Evolutionary conservation across 192 early-diverging fungal species (phyloP).

Genomic region (Physocladia obscura): DNA sequence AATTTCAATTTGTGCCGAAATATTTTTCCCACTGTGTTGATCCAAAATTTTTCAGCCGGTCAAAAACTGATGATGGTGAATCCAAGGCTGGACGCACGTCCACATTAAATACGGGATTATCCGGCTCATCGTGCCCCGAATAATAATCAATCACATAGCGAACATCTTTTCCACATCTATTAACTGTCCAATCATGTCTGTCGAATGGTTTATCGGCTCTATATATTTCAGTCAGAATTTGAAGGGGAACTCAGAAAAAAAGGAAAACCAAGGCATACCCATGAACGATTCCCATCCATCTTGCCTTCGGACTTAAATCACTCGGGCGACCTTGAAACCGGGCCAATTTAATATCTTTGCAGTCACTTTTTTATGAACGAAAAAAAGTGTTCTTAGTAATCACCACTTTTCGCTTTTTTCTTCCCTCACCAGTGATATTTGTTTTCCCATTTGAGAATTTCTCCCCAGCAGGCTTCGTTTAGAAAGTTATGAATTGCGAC

Average conservation of each 20-base stretch:
- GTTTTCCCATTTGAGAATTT: slow-evolving; percentile 83
- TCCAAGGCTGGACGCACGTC: slow-evolving; percentile 96
- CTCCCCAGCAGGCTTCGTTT: slow-evolving; percentile 85
- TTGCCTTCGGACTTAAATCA: slow-evolving; percentile 72
- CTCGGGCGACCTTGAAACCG: slow-evolving; percentile 74
- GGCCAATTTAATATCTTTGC: slow-evolving; percentile 66
- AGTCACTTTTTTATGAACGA: slow-evolving; percentile 45
- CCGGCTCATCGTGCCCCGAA: slow-evolving; percentile 63
- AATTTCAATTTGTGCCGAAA: neutral
- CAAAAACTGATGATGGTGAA: slow-evolving; percentile 50
- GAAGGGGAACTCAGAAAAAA: neutral
- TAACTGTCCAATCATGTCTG: slow-evolving; percentile 91
- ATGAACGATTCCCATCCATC: slow-evolving; percentile 58
- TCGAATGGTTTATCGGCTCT: slow-evolving; percentile 86
- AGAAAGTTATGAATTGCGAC: slow-evolving; percentile 94
- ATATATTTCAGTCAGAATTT: neutral
- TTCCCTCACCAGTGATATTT: slow-evolving; percentile 30
- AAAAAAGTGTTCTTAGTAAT: too few species aligned
- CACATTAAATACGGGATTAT: slow-evolving; percentile 82
- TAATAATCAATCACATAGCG: slow-evolving; percentile 94
- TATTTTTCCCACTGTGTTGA: slow-evolving; percentile 30
- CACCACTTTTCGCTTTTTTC: too few species aligned
- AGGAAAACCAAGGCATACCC: slow-evolving; percentile 51
- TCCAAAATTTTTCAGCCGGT: slow-evolving; percentile 35
- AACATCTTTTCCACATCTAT: slow-evolving; percentile 83